Evolutionary conservation across 2,329 filamentous ascomycete species (phyloP), one percentile per base, ranked within the genome.

Genomic region (Penicillium polonicum): DNA sequence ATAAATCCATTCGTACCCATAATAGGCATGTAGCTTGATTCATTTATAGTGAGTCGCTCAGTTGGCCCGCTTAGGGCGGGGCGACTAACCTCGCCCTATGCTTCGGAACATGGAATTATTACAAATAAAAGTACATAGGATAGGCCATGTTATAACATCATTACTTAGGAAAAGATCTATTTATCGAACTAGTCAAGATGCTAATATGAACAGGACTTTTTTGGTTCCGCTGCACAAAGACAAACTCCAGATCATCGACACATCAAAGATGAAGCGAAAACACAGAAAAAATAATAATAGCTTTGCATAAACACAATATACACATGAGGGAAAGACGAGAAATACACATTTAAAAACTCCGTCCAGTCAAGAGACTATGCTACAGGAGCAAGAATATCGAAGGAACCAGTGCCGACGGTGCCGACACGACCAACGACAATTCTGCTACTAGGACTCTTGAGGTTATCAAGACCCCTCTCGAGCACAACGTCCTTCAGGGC

Each of bases 401-500:
- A 97, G 21, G 88, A 85, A 39, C 94, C 94, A 1, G 94, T 99
- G 49, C 94, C 94, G 59, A 95, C 86, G 65, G 85, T 89, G 48
- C 91, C 89, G 59, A 94, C 80, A 69, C 86, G 85, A 17, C 95
- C 94, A 72, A 94, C 87, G 48, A 97, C 92, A 68, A 99, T 90
- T 58, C 93, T 85, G 61, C 90, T 88, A 74, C 89, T 94, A 0
- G 95, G 94, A 59, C 89, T 92, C 59, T 83, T 86, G 60, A 99
- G 79, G 68, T 94, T 89, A 74, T 99, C 94, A 82, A 86, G 91
- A 74, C 97, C 94, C 49, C 90, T 88, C 70, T 96, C 91, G 57
- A 95, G 80, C 27, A 97, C 88, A 1, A 94, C 92, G 71, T 97
- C 94, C 74, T 90, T 92, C 69, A 99, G 82, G 80, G 97, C 97